These are phyloP conservation scores for Protomyces lactucae-debilis DNA, from an alignment of 1,139 yeast genomes.

Conservation along the genomic window DNA sequence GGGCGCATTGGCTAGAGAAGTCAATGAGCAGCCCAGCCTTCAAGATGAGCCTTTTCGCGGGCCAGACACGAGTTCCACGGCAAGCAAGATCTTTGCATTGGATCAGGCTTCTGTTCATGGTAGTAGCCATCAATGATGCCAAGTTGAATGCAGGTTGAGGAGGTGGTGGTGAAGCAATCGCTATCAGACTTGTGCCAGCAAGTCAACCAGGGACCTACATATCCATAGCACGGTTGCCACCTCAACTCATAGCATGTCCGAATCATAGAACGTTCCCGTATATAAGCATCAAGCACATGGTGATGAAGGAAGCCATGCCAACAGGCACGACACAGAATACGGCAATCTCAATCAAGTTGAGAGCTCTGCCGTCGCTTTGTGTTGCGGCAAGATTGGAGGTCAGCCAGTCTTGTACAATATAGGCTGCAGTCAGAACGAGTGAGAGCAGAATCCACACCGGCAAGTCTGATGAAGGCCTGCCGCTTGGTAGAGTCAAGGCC, in stretches of 20 bases:
- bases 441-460: constrained; percentile 91
- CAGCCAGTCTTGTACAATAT: constrained; percentile 80
- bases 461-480: constrained; percentile 45
- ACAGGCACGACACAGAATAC: constrained; percentile 97
- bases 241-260: no score
- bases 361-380: constrained; percentile 42
- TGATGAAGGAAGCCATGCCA: constrained; percentile 86
- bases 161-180: no score
- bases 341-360: constrained; percentile 74
- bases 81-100: no score
- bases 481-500: constrained; percentile 36
- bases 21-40: no score
- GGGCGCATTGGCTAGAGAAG: no score
- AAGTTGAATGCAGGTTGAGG: neutral
- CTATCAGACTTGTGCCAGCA: no score
- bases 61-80: no score
- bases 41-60: no score
- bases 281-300: constrained; percentile 49
- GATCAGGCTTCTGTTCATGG: no score
- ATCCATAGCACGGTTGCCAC: no score
- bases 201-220: no score
- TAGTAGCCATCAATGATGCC: no score
- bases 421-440: constrained; percentile 75
- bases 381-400: constrained; percentile 59
- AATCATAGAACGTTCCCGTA: neutral